Evolutionary conservation across 352 stramenopile species (phyloP).

Genomic region (Pythium brassicae): DNA sequence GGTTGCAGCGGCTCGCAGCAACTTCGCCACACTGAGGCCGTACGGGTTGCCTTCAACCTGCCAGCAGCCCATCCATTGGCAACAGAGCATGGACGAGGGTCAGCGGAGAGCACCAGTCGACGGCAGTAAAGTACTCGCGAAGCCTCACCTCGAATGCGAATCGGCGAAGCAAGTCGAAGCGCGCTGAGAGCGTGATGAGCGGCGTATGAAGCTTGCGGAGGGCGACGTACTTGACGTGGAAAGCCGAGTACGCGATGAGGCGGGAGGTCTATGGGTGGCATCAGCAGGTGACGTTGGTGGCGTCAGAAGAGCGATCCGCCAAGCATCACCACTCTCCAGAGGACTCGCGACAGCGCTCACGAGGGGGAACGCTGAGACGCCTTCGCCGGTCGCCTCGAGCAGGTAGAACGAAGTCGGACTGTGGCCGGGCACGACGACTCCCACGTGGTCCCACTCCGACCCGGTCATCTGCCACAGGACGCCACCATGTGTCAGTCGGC

Average conservation of each 20-base stretch:
- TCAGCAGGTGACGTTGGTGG: background rate
- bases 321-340: no score
- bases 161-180: slow-evolving; percentile 36
- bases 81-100: background rate
- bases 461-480: slow-evolving; percentile 30
- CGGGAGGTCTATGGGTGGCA: slow-evolving; percentile 18
- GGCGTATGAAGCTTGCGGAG: slow-evolving; percentile 49
- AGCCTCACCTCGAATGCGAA: slow-evolving; percentile 32
- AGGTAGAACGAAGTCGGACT: slow-evolving; percentile 25
- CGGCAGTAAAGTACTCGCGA: no score
- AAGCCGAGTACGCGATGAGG: slow-evolving; percentile 32
- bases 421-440: slow-evolving; percentile 32
- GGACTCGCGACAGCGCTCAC: slow-evolving; percentile 13
- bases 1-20: slow-evolving; percentile 27
- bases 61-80: background rate
- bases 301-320: background rate
- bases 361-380: slow-evolving; percentile 46
- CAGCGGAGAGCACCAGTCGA: background rate
- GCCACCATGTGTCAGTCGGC: background rate
- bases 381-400: slow-evolving; percentile 58
- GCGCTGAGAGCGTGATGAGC: slow-evolving; percentile 35
- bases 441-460: slow-evolving; percentile 68
- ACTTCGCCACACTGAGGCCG: slow-evolving; percentile 42
- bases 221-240: slow-evolving; percentile 43
- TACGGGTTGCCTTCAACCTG: slow-evolving; percentile 48